Evolutionary conservation across 1,284 basidiomycete species (phyloP), one percentile per base, ranked within the genome.

Genomic region (Leucoagaricus sp.): DNA sequence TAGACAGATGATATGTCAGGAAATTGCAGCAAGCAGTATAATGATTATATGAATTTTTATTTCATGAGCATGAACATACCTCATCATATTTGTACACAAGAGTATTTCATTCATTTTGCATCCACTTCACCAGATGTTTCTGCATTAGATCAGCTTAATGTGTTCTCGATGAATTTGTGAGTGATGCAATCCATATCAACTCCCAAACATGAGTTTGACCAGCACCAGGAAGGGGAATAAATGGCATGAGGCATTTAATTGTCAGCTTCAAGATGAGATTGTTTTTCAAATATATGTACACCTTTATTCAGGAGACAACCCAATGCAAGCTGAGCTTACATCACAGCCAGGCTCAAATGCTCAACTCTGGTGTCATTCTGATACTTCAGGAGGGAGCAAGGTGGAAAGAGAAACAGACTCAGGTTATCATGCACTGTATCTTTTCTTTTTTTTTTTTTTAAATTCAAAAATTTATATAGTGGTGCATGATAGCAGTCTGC

Each of bases 71-170:
- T n/a, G 13, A 38, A 38, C 36, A 5, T 38, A 13, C 36, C 68
- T 5, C 51, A 64, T 1, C 47, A 52, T 9, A 46, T 64, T 1
- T 65, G 75, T 0, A 59, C 69, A 19, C 70, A 74, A 45, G 72
- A 77, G 52, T 74, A 64, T 55, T 67, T 65, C 61, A 58, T 73
- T 8, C 61, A 58, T 1, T 76, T 75, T 55, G 50, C 65, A 7
- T 68, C 71, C 0, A 72, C 74, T 7, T 75, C 73, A 3, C 68
- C 63, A 9, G 28, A 70, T 61, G 74, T 69, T 0, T 72, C 49
- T 6, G 36, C 36, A 5, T 38, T 38, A n/a, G 36, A 38, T 4
- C 36, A 38, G 36, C 36, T 38, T 38, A 41, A 38, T 1, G 67
- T 58, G 9, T 53, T 73, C 6, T 8, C 25, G 1, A 19, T 47